phyloP scores from a whole-genome alignment of 306 rosid species.

The Prunus kanzakura region DNA sequence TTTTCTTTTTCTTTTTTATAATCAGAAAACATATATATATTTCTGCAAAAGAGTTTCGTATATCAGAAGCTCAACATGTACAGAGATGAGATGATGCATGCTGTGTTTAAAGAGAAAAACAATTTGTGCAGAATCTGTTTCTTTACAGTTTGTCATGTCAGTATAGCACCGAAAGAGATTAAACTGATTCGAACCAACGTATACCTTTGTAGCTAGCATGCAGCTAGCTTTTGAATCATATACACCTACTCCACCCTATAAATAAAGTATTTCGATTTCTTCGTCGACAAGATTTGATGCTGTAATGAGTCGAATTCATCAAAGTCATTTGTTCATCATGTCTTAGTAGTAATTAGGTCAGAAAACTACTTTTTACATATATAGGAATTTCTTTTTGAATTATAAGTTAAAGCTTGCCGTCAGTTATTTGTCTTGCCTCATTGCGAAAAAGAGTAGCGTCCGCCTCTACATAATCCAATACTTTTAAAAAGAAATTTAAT shows the following conservation, averaged over 20 bases:
- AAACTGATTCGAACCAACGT: not conserved
- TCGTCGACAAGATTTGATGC: not conserved
- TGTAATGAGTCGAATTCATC: not conserved
- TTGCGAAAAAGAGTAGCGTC: too few relatives aligned
- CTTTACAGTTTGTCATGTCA: not conserved
- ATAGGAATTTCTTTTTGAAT: not conserved
- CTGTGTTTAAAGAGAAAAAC: not conserved
- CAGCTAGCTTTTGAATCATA: not conserved
- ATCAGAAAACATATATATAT: too few relatives aligned
- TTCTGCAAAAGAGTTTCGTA: not conserved
- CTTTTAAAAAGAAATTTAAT: too few relatives aligned
- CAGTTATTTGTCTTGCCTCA: not conserved
- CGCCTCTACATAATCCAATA: too few relatives aligned
- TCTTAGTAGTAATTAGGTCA: not conserved
- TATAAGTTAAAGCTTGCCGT: not conserved
- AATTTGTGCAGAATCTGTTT: not conserved
- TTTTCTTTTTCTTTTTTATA: too few relatives aligned
- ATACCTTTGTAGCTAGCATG: not conserved
- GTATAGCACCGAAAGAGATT: constrained; percentile 6
- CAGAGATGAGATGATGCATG: not conserved
- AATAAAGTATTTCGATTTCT: not conserved
- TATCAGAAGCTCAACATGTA: not conserved
- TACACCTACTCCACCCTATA: not conserved
- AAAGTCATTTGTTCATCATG: not conserved
- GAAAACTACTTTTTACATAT: not conserved